phyloP scores from a whole-genome alignment of 2,329 filamentous ascomycete genomes.

The Ceratocystis albifundus region DNA sequence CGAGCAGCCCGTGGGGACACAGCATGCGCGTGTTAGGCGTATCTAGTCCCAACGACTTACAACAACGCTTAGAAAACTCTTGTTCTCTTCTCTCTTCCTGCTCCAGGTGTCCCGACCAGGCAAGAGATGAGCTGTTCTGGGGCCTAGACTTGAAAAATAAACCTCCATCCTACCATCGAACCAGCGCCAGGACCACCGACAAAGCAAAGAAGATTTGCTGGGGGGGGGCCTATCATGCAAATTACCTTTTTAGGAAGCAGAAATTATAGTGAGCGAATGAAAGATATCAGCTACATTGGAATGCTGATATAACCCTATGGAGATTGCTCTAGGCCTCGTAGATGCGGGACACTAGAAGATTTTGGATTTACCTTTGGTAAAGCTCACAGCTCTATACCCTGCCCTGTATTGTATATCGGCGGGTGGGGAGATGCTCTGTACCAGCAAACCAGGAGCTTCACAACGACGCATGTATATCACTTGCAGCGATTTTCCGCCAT shows the following conservation, averaged over 20 bases:
- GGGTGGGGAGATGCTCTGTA: too few relatives aligned
- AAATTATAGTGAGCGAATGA: not conserved
- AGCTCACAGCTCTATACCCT: not conserved
- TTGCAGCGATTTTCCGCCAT: not conserved
- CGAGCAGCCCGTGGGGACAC: too few relatives aligned
- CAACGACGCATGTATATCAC: not conserved
- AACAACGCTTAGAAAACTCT: not conserved
- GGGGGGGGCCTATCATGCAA: not conserved
- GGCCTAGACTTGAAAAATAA: slow-evolving; percentile 3
- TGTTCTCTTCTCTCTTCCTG: not conserved
- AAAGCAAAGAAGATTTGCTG: not conserved
- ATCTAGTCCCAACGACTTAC: not conserved
- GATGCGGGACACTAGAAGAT: not conserved
- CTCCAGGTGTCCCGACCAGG: not conserved
- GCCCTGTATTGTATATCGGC: too few relatives aligned
- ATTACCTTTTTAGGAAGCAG: not conserved
- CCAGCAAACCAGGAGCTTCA: too few relatives aligned
- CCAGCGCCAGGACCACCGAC: not conserved
- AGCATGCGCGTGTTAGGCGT: not conserved
- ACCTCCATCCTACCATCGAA: not conserved
- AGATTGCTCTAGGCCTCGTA: not conserved
- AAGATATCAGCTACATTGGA: not conserved
- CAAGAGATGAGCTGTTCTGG: not conserved
- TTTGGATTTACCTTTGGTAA: too few relatives aligned
- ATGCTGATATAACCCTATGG: not conserved